Evolutionary conservation across 2,329 filamentous ascomycete genomes (phyloP), one percentile per base, ranked within the genome.

Genomic region (Cladosporium cucumerinum): DNA sequence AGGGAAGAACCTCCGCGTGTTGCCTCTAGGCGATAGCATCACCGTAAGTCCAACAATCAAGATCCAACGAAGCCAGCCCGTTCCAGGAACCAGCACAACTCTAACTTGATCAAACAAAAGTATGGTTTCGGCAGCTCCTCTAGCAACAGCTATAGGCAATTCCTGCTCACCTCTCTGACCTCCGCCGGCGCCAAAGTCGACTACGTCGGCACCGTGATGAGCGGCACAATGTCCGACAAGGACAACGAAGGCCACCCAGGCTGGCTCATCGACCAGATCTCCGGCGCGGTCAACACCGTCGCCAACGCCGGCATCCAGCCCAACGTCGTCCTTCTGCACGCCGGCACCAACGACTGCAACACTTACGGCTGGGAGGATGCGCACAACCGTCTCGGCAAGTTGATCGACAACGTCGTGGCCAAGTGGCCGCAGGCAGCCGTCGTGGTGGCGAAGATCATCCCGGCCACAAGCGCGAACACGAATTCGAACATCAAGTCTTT

Each of bases 191-290:
- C 66, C 39, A 54, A 54, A 7, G 49, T 65, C 26, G 65, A 66
- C 62, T 66, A 65, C 32, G 36, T 61, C 57, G 63, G 63, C 32
- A 61, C 46, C 8, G 52, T 59, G 23, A 28, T 57, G 26, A 48
- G 51, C 34, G 66, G 66, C 46, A 67, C 52, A 23, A 66, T 67
- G 64, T 39, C 54, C 16, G 64, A 67, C 60, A 61, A 61, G 16
- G 58, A 66, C 61, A 57, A 61, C 57, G 66, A 68, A 25, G 66
- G 65, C 28, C 60, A 58, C 52, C 65, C 61, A 2, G 66, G 66
- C 18, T 66, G 57, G 46, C 30, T 57, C 21, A 68, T 68, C 61
- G 59, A 58, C 14, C 65, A 68, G 57, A 64, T 68, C 55, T 57
- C 66, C 2, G 61, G 51, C 30, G 66, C 65, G 5, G 57, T 16